Percentiles rank a stretch among this genome's conserved stretches.
Evolutionary conservation across 2,329 filamentous ascomycete genomes (phyloP).

Genomic region (Plenodomus lindquistii): DNA sequence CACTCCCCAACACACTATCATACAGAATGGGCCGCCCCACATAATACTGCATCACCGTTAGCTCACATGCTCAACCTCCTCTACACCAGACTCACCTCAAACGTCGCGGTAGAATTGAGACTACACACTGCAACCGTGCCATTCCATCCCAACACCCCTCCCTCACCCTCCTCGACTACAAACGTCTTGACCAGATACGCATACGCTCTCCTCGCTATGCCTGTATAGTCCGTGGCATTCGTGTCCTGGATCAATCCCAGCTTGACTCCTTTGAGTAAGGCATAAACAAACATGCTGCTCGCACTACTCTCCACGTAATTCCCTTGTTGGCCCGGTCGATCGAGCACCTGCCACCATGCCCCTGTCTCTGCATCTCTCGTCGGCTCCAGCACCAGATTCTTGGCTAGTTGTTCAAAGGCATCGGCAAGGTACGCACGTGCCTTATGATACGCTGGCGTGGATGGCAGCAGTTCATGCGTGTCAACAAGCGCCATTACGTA

Average conservation of each 20-base stretch:
- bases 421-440: too few species aligned
- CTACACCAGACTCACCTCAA: constrained; percentile 21
- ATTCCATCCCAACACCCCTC: constrained; percentile 35
- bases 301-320: constrained; percentile 66
- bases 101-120: constrained; percentile 24
- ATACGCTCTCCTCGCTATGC: constrained; percentile 46
- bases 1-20: constrained; percentile 22
- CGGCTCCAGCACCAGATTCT: constrained; percentile 12
- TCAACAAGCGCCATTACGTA: constrained; percentile 58
- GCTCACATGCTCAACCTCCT: neutral
- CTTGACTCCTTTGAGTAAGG: constrained; percentile 53
- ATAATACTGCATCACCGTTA: constrained; percentile 43
- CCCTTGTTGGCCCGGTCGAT: constrained; percentile 50
- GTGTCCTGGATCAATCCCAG: constrained; percentile 35
- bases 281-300: constrained; percentile 61
- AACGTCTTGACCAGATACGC: constrained; percentile 24
- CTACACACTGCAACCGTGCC: constrained; percentile 37
- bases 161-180: constrained; percentile 18
- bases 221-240: constrained; percentile 4
- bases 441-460: neutral
- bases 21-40: constrained; percentile 43
- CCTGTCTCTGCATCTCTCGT: constrained; percentile 39
- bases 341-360: constrained; percentile 63
- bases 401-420: neutral
- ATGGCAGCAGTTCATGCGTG: constrained; percentile 48